Conservation (phyloP, 2,329 filamentous ascomycete genomes). For the Pyrenochaeta sp. region DNA sequence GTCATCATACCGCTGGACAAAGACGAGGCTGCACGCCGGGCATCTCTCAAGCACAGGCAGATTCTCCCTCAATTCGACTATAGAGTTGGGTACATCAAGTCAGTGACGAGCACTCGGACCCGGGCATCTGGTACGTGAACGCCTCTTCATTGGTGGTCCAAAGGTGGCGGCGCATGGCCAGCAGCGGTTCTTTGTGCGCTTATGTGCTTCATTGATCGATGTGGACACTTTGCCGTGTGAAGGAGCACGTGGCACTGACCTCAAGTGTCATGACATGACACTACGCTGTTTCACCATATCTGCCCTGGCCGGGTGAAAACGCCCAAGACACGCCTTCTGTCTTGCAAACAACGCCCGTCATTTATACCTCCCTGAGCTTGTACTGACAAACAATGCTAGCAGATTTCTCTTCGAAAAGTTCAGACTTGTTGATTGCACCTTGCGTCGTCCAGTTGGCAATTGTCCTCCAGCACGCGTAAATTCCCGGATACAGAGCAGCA, state of each 20-base stretch:
- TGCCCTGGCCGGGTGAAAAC: constrained; percentile 20
- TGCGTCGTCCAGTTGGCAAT: not conserved
- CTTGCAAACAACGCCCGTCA: constrained; percentile 25
- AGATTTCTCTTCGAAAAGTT: constrained; percentile 14
- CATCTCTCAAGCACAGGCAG: not conserved
- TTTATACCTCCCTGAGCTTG: constrained; percentile 16
- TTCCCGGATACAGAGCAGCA: constrained; percentile 18
- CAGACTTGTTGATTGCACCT: not conserved
- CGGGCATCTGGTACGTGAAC: constrained; percentile 19
- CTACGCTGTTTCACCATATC: constrained; percentile 38
- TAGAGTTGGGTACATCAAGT: not conserved
- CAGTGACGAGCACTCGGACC: not conserved
- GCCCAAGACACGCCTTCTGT: constrained; percentile 27
- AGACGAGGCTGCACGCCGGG: not conserved
- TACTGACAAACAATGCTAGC: constrained; percentile 31
- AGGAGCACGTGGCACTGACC: constrained; percentile 36
- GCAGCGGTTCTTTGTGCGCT: constrained; percentile 7
- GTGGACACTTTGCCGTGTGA: constrained; percentile 13
- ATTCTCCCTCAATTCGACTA: not conserved
- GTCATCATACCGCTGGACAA: not conserved
- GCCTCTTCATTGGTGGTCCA: not conserved
- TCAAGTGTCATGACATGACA: constrained; percentile 31
- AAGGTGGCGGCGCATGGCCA: constrained; percentile 4
- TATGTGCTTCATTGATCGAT: constrained; percentile 4
- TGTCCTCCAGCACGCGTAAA: constrained; percentile 4